A percentile compares a stretch with the other conserved stretches of the same genome.
Evolutionary conservation across 2,329 filamentous ascomycete species (phyloP).

Genomic region (Fusarium beomiforme): DNA sequence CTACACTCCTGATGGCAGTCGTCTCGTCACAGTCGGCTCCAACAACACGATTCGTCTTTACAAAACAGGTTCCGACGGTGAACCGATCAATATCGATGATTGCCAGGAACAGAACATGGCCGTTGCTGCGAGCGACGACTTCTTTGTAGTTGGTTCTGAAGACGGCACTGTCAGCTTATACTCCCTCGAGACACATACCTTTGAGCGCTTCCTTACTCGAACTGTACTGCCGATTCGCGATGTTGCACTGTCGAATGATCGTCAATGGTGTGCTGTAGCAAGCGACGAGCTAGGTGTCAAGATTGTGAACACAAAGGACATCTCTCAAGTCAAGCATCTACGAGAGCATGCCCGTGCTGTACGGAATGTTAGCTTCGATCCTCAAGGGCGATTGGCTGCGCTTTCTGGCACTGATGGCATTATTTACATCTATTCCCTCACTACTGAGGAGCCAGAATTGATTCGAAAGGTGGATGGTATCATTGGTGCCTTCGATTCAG

Average conservation of each 20-base stretch:
- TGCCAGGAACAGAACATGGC: conserved; percentile 86
- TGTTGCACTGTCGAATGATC: conserved; percentile 82
- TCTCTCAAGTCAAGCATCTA: conserved; percentile 78
- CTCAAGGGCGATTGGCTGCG: conserved; percentile 77
- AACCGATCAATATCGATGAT: conserved; percentile 92
- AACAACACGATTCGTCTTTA: conserved; percentile 96
- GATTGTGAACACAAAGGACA: conserved; percentile 84
- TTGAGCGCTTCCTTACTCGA: conserved; percentile 85
- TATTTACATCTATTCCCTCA: conserved; percentile 89
- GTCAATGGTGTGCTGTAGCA: conserved; percentile 91
- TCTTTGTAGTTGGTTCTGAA: conserved; percentile 90
- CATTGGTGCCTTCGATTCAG: conserved; percentile 80
- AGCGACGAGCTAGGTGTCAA: conserved; percentile 96
- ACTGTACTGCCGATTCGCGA: conserved; percentile 89
- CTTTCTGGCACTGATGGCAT: conserved; percentile 90
- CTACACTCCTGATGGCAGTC: conserved; percentile 89
- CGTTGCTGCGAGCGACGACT: conserved; percentile 79
- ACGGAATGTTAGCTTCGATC: conserved; percentile 92
- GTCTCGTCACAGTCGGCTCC: conserved; percentile 88
- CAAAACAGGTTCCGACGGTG: conserved; percentile 89
- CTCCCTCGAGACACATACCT: conserved; percentile 76
- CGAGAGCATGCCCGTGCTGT: conserved; percentile 86
- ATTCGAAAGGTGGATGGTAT: conserved; percentile 87
- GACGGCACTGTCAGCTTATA: conserved; percentile 97
- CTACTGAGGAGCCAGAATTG: conserved; percentile 80